These are phyloP conservation scores for Fraxinus xanthoxyloides DNA, from an alignment of 305 asterid genomes.

Conservation along the genomic window DNA sequence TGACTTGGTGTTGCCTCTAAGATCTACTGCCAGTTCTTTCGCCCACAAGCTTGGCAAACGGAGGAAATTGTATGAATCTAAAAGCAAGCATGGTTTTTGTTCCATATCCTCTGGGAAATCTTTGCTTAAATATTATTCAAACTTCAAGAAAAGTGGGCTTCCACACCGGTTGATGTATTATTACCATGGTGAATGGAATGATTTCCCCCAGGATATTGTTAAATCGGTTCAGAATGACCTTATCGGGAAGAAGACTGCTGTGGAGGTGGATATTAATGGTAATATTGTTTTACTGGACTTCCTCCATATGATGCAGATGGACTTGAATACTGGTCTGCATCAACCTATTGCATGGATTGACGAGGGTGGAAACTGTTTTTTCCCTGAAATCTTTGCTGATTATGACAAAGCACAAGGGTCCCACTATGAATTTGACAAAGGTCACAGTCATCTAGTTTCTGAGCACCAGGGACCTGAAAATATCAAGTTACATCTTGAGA, in stretches of 20 bases:
- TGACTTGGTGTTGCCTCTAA: constrained; percentile 42
- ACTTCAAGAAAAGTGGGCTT: constrained; percentile 63
- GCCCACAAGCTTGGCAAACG: constrained; percentile 46
- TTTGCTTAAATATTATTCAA: constrained; percentile 48
- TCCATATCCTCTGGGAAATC: constrained; percentile 40
- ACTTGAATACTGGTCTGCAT: constrained; percentile 62
- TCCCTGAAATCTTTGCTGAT: constrained; percentile 63
- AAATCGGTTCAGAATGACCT: constrained; percentile 55
- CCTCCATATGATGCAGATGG: constrained; percentile 69
- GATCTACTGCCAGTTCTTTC: constrained; percentile 33
- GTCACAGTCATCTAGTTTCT: constrained; percentile 21
- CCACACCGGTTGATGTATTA: constrained; percentile 53
- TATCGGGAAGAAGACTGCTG: constrained; percentile 49
- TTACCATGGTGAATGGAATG: constrained; percentile 54
- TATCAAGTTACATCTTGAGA: constrained; percentile 60
- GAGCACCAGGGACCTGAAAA: constrained; percentile 42
- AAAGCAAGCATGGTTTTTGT: constrained; percentile 28
- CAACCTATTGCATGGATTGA: constrained; percentile 95
- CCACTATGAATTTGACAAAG: constrained; percentile 34
- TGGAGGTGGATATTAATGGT: constrained; percentile 63
- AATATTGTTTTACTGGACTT: constrained; percentile 58
- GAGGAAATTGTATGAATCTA: constrained; percentile 51
- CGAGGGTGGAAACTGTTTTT: constrained; percentile 73
- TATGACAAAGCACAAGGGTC: constrained; percentile 32
- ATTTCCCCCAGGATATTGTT: constrained; percentile 53